A percentile compares a stretch with the other conserved stretches of the same genome.
phyloP scores from a whole-genome alignment of 2,329 filamentous ascomycete species.

The Tolypocladium endophyticum region DNA sequence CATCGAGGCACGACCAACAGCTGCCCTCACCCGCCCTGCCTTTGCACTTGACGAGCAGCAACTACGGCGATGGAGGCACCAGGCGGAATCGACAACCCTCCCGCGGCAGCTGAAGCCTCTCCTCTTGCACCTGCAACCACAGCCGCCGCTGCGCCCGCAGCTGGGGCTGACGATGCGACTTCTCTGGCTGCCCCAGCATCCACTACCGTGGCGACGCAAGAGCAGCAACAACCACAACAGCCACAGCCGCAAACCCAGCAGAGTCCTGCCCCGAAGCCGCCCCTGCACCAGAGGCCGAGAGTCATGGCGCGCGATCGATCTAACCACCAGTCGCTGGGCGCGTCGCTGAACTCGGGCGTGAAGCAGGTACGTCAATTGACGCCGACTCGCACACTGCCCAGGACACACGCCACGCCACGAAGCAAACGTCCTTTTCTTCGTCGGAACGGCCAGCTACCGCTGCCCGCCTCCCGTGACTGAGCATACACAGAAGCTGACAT shows the following conservation, averaged over 20 bases:
- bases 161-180: slow-evolving; percentile 1
- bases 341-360: slow-evolving; percentile 50
- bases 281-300: slow-evolving; percentile 14
- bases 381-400: slow-evolving; percentile 1
- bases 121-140: neutral
- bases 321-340: slow-evolving; percentile 58
- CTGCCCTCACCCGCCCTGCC: neutral
- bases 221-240: neutral
- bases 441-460: neutral
- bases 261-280: slow-evolving; percentile 8
- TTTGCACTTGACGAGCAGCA: neutral
- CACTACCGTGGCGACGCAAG: neutral
- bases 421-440: neutral
- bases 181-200: neutral
- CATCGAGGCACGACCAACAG: neutral
- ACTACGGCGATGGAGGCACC: neutral
- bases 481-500: neutral
- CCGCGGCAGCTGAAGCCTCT: neutral
- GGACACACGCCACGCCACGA: neutral
- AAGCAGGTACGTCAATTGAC: slow-evolving; percentile 49
- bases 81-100: neutral
- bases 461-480: neutral
- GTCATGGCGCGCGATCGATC: slow-evolving; percentile 37
- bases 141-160: neutral
- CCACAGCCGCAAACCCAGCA: slow-evolving; percentile 7